Conservation (phyloP, 805 yeast genomes). For the Maudiozyma barnettii region DNA sequence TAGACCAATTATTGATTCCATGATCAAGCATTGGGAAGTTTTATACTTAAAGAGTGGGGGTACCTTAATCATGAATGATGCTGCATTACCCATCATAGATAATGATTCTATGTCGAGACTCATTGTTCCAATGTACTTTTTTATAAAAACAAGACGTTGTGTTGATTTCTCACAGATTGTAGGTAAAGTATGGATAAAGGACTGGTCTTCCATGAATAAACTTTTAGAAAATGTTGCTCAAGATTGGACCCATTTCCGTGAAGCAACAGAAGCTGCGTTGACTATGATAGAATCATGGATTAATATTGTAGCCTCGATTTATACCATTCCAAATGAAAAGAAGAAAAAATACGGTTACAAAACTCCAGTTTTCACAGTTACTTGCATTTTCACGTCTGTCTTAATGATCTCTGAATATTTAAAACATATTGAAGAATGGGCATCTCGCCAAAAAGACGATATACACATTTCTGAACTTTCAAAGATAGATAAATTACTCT, state of each 20-base stretch:
- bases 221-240: conserved; percentile 37
- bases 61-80: conserved; percentile 41
- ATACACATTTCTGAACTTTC: conserved; percentile 19
- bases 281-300: conserved; percentile 63
- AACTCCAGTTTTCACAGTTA: conserved; percentile 68
- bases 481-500: conserved; percentile 46
- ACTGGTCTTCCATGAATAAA: conserved; percentile 59
- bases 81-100: conserved; percentile 32
- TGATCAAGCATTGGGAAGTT: conserved; percentile 61
- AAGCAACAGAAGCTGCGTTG: conserved; percentile 48
- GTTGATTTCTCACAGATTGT: conserved; percentile 53
- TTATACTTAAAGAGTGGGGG: conserved; percentile 57
- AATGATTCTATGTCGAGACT: conserved; percentile 50
- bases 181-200: conserved; percentile 50
- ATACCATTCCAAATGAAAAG: conserved; percentile 30
- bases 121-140: conserved; percentile 54
- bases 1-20: conserved; percentile 47
- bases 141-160: conserved; percentile 59
- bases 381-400: conserved; percentile 52
- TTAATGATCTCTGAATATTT: conserved; percentile 54
- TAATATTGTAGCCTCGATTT: conserved; percentile 48
- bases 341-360: conserved; percentile 40
- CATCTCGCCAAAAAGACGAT: conserved; percentile 19
- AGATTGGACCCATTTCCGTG: conserved; percentile 57
- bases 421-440: conserved; percentile 40